A percentile compares a stretch with the other conserved stretches of the same genome.
Conservation (phyloP, 2,329 filamentous ascomycete species). For the Xylaria sp. region DNA sequence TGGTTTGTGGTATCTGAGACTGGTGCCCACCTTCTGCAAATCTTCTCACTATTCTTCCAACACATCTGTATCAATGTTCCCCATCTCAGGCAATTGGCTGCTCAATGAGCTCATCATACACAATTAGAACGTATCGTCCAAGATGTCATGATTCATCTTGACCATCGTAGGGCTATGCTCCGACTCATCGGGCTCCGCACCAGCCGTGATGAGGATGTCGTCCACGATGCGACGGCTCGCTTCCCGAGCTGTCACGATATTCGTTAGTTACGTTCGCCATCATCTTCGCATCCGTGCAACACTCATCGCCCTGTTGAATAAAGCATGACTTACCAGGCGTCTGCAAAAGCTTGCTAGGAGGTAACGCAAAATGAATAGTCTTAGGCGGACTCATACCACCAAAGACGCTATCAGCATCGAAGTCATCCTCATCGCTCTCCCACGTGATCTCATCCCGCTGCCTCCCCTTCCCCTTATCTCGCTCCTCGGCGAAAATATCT, state of each 20-base stretch:
- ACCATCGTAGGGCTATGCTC: conserved; percentile 74
- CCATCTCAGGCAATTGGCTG: background rate
- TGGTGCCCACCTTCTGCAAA: background rate
- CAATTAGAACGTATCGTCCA: conserved; percentile 69
- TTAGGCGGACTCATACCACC: conserved; percentile 90
- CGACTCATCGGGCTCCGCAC: conserved; percentile 66
- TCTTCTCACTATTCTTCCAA: background rate
- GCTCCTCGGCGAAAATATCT: conserved; percentile 57
- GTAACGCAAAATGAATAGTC: conserved; percentile 86
- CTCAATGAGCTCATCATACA: background rate
- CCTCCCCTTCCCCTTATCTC: conserved; percentile 41
- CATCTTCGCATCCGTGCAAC: too few relatives aligned
- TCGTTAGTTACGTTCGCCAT: conserved; percentile 11
- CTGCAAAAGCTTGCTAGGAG: conserved; percentile 79
- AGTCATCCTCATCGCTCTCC: conserved; percentile 79
- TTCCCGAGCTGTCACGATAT: conserved; percentile 68
- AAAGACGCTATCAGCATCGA: conserved; percentile 65
- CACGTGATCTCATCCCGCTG: conserved; percentile 69
- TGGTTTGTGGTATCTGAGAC: background rate
- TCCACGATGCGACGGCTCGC: conserved; percentile 84
- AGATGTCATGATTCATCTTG: conserved; percentile 69
- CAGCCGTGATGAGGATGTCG: conserved; percentile 80
- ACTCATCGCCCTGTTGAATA: background rate
- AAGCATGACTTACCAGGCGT: conserved; percentile 71
- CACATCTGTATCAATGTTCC: background rate